Conservation (phyloP, 148 eudicot species). For the Persicaria tinctoria region DNA sequence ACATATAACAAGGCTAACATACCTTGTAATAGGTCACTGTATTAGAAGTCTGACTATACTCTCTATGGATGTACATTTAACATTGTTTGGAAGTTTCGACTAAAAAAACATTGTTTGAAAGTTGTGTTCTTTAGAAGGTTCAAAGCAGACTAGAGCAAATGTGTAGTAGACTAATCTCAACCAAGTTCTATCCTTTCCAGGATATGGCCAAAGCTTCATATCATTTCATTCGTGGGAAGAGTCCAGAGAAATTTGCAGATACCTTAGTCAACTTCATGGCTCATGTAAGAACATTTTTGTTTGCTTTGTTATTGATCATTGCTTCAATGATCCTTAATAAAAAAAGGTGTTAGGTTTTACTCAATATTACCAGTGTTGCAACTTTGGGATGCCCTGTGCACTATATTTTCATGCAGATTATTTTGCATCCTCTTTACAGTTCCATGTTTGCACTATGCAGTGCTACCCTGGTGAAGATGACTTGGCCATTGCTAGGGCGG, state of each 20-base stretch:
- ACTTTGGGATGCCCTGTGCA: background rate
- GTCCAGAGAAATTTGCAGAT: slow-evolving; percentile 68
- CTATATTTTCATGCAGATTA: background rate
- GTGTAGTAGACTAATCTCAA: background rate
- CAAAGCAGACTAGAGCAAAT: background rate
- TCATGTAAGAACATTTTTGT: slow-evolving; percentile 40
- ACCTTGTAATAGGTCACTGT: background rate
- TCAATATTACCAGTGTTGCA: background rate
- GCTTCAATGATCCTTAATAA: background rate
- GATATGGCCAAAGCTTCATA: slow-evolving; percentile 79
- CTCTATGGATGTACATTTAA: background rate
- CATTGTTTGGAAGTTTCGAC: background rate
- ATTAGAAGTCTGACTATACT: background rate
- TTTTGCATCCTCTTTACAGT: background rate
- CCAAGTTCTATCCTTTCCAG: slow-evolving; percentile 28
- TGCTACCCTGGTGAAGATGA: slow-evolving; percentile 98
- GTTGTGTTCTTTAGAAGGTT: background rate
- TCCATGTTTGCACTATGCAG: slow-evolving; percentile 36
- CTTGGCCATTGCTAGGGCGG: slow-evolving; percentile 80
- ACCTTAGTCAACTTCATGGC: slow-evolving; percentile 76
- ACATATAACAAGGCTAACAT: background rate
- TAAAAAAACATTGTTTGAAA: background rate
- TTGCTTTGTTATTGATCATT: background rate
- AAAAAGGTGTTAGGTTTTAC: background rate
- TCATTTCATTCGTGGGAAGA: slow-evolving; percentile 86